Percentiles rank a stretch among this genome's conserved stretches.
Evolutionary conservation across 2,329 filamentous ascomycete genomes (phyloP).

Genomic region (Beauveria caledonica): DNA sequence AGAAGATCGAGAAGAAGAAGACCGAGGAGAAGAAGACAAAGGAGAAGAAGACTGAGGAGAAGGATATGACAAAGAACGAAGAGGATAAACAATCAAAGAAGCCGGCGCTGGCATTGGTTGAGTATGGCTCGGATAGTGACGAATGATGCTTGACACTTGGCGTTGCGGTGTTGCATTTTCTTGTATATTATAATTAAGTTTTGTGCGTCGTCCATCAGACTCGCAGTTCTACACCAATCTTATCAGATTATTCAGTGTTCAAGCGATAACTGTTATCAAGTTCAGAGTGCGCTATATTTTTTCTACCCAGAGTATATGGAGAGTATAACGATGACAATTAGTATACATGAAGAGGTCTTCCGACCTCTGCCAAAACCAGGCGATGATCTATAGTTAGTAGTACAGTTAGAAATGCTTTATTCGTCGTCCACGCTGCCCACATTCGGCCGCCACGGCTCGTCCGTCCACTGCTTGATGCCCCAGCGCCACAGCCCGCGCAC

Average conservation of each 20-base stretch:
- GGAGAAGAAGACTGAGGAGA: slow-evolving; percentile 11
- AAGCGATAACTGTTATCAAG: neutral
- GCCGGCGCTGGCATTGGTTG: slow-evolving; percentile 35
- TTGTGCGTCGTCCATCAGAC: too few relatives aligned
- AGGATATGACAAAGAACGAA: slow-evolving; percentile 16
- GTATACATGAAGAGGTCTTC: slow-evolving; percentile 12
- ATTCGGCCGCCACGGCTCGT: slow-evolving; percentile 33
- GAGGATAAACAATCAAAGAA: neutral
- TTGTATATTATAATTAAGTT: neutral
- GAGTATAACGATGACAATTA: neutral
- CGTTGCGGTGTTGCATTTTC: slow-evolving; percentile 2
- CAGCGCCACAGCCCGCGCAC: slow-evolving; percentile 46
- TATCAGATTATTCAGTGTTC: too few relatives aligned
- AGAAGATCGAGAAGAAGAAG: neutral
- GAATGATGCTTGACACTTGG: slow-evolving; percentile 19
- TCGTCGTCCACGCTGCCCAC: slow-evolving; percentile 29
- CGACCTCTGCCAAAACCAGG: neutral
- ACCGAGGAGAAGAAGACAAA: slow-evolving; percentile 16
- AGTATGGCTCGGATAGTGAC: slow-evolving; percentile 48
- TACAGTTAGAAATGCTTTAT: neutral
- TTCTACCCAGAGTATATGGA: neutral
- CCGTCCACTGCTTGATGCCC: slow-evolving; percentile 33
- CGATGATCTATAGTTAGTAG: neutral
- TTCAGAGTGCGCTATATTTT: neutral
- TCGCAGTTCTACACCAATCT: too few relatives aligned